A percentile compares a stretch with the other conserved stretches of the same genome.
phyloP scores from a whole-genome alignment of 805 yeast genomes.

The Candida germanica region DNA sequence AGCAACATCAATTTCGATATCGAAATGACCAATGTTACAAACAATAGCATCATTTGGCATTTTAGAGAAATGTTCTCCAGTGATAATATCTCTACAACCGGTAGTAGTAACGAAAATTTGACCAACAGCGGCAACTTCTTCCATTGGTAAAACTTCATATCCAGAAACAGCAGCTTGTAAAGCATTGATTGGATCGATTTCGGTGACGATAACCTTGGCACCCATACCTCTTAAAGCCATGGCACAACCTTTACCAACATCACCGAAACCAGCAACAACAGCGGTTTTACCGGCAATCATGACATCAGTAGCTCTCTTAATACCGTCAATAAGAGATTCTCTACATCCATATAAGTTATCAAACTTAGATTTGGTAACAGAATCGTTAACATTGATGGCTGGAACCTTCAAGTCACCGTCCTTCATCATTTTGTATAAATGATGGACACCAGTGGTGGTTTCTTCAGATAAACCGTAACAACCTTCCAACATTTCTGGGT shows the following conservation, averaged over 20 bases:
- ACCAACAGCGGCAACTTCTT: constrained; percentile 87
- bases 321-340: constrained; percentile 97
- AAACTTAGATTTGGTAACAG: constrained; percentile 98
- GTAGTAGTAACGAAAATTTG: constrained; percentile 99
- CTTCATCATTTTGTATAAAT: constrained; percentile 92
- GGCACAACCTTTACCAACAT: constrained; percentile 99
- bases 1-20: constrained; percentile 98
- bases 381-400: constrained; percentile 98
- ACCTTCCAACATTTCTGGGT: constrained; percentile 94
- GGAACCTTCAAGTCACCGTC: constrained; percentile 92
- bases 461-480: constrained; percentile 98
- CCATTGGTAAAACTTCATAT: constrained; percentile 94
- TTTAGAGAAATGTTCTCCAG: constrained; percentile 75
- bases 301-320: constrained; percentile 99
- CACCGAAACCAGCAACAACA: constrained; percentile 99
- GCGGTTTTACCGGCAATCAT: constrained; percentile 99
- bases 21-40: constrained; percentile 99
- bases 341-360: constrained; percentile 99
- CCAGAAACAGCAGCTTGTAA: constrained; percentile 99
- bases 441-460: constrained; percentile 99
- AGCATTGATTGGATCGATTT: constrained; percentile 98
- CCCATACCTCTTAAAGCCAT: constrained; percentile 99
- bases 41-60: constrained; percentile 99
- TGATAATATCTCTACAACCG: constrained; percentile 98
- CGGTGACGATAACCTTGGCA: constrained; percentile 96